Percentiles rank a stretch among this genome's conserved stretches.
Evolutionary conservation across 345 rosid genomes (phyloP).

Genomic region (Erucastrum elatum): DNA sequence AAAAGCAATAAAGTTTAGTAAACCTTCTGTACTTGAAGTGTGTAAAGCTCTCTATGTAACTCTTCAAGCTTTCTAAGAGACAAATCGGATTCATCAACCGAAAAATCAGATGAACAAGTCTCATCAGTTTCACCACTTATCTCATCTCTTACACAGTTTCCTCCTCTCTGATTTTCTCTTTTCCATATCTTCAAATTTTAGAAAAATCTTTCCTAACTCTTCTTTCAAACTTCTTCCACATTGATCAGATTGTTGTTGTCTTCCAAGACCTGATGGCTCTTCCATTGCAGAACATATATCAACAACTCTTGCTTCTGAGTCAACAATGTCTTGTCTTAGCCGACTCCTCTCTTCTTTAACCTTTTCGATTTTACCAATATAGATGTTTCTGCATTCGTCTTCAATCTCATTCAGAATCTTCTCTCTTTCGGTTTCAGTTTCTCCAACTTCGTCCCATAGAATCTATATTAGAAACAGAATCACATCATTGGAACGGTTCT

Average conservation of each 20-base stretch:
- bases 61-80: slow-evolving; percentile 79
- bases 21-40: slow-evolving; percentile 81
- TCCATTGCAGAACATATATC: slow-evolving; percentile 83
- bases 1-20: not conserved
- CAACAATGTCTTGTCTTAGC: slow-evolving; percentile 70
- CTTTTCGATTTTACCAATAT: slow-evolving; percentile 65
- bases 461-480: slow-evolving; percentile 43
- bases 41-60: slow-evolving; percentile 59
- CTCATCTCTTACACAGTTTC: slow-evolving; percentile 59
- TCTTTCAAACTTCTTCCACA: slow-evolving; percentile 70
- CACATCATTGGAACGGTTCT: not conserved
- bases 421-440: slow-evolving; percentile 64
- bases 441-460: slow-evolving; percentile 95
- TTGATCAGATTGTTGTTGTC: slow-evolving; percentile 76
- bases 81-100: slow-evolving; percentile 71
- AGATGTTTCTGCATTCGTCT: slow-evolving; percentile 78
- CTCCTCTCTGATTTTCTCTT: slow-evolving; percentile 76
- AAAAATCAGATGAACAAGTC: slow-evolving; percentile 37
- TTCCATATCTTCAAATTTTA: slow-evolving; percentile 82
- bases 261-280: slow-evolving; percentile 73
- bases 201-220: slow-evolving; percentile 67
- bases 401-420: slow-evolving; percentile 79
- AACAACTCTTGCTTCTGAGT: slow-evolving; percentile 77
- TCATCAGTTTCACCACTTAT: slow-evolving; percentile 50
- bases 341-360: slow-evolving; percentile 61